phyloP scores from a whole-genome alignment of 2,329 filamentous ascomycete species.

The Claviceps arundinis region DNA sequence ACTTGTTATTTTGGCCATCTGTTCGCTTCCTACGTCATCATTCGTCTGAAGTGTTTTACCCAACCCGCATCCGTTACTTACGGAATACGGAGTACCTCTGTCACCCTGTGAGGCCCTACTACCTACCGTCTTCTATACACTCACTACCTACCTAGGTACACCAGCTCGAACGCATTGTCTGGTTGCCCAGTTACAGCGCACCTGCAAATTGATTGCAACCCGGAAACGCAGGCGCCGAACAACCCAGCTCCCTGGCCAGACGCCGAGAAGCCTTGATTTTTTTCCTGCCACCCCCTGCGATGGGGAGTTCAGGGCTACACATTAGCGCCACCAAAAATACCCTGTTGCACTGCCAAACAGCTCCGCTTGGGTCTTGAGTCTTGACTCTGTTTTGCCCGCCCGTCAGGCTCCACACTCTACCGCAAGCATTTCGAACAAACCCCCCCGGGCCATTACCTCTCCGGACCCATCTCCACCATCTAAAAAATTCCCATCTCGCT shows the following conservation, averaged over 20 bases:
- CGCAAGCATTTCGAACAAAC: slow-evolving; percentile 4
- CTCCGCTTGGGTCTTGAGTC: slow-evolving; percentile 2
- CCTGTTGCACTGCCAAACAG: slow-evolving; percentile 5
- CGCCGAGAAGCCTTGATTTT: not conserved
- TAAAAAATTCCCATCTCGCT: slow-evolving; percentile 3
- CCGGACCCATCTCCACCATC: not conserved
- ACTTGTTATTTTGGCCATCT: not conserved
- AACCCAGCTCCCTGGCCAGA: not conserved
- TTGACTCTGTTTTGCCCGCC: not conserved
- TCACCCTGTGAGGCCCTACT: not conserved
- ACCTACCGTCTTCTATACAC: no score
- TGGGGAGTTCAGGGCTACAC: not conserved
- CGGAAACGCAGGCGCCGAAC: slow-evolving; percentile 3
- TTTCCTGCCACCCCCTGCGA: slow-evolving; percentile 6
- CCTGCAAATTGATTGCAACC: not conserved
- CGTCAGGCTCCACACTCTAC: slow-evolving; percentile 6
- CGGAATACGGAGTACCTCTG: no score
- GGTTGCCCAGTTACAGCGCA: slow-evolving; percentile 1
- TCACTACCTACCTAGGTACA: no score
- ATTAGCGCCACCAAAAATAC: slow-evolving; percentile 1
- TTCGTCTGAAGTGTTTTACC: not conserved
- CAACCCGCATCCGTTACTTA: not conserved
- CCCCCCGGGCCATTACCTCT: slow-evolving; percentile 3
- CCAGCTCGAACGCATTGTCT: not conserved
- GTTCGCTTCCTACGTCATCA: not conserved